phyloP scores from a whole-genome alignment of 2,329 filamentous ascomycete species.

The Aspergillus pseudoterreus region DNA sequence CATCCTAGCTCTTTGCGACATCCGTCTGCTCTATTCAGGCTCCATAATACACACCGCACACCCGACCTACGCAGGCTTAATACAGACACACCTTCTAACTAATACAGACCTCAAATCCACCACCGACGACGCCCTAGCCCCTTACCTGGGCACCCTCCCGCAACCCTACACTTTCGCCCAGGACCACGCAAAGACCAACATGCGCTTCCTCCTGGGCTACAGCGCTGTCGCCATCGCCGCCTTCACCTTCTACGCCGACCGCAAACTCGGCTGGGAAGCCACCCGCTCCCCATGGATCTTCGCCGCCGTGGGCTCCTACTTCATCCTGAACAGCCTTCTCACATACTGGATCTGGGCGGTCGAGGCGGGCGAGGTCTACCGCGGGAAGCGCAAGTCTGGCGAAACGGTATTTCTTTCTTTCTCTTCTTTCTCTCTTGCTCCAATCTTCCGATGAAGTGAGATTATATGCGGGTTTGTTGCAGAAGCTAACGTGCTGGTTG shows the following conservation, averaged over 20 bases:
- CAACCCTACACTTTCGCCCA: constrained; percentile 63
- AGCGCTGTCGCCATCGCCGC: constrained; percentile 73
- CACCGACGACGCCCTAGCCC: constrained; percentile 87
- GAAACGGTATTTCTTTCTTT: constrained; percentile 50
- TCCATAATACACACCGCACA: neutral
- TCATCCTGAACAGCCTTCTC: constrained; percentile 70
- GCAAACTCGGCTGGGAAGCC: constrained; percentile 80
- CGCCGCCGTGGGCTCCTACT: constrained; percentile 74
- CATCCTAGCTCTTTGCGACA: neutral
- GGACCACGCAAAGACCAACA: constrained; percentile 74
- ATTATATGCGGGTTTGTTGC: neutral
- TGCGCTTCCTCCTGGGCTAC: constrained; percentile 81
- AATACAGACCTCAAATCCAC: constrained; percentile 87
- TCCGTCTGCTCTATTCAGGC: neutral
- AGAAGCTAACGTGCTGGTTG: constrained; percentile 4
- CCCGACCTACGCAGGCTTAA: neutral
- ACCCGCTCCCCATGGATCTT: constrained; percentile 76
- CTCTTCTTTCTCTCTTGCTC: neutral
- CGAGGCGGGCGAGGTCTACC: constrained; percentile 78
- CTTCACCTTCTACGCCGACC: constrained; percentile 86
- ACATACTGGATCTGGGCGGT: constrained; percentile 82
- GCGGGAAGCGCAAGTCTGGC: constrained; percentile 66
- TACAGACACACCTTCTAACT: neutral
- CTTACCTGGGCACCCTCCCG: constrained; percentile 87
- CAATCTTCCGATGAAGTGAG: neutral